Evolutionary conservation across 331 rosid species (phyloP), one percentile per base, ranked within the genome.

Genomic region (Erythrophleum ivorense): DNA sequence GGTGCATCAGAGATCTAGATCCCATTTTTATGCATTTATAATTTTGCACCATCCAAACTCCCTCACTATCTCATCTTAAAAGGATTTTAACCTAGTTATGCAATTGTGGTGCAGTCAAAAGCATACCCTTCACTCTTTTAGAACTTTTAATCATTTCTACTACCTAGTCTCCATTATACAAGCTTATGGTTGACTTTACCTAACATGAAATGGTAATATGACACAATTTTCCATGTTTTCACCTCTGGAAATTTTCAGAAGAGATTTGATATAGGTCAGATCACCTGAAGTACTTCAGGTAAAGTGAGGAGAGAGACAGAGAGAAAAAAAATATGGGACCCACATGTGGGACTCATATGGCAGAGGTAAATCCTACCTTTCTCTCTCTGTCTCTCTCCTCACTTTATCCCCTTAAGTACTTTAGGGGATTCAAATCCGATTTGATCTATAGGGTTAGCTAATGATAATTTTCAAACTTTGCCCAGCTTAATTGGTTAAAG

Each of bases 141-240:
- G 34, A 14, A 46, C 2, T 46, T 62, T 50, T 60, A 36, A 52
- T 15, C 45, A 50, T 80, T 49, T 24, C 54, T 49, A 49, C 54
- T 11, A 49, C 55, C 53, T 21, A 24, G 6, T 38, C 43, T 50
- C 21, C 55, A 80, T 41, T 50, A 40, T 52, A 64, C 12, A 15
- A 31, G 73, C 24, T 55, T 29, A 70, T 57, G 52, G 48, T 46
- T 58, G 50, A 21, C 52, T 43, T 70, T 55, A 55, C 77, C 40
- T 24, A 55, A 60, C 60, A 58, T 70, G 15, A 79, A n/a, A 81
- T 54, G 76, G 11, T 19, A 58, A 46, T 3, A 48, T 45, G 55
- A 57, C 45, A 45, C 52, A 18, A 72, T n/a, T 45, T 82, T 49
- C 9, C 18, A 73, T n/a, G 18, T 54, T 81, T 81, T 68, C 77